These are phyloP conservation scores for Talaromyces proteolyticus DNA, from an alignment of 495 filamentous ascomycete species.

Conservation along the genomic window DNA sequence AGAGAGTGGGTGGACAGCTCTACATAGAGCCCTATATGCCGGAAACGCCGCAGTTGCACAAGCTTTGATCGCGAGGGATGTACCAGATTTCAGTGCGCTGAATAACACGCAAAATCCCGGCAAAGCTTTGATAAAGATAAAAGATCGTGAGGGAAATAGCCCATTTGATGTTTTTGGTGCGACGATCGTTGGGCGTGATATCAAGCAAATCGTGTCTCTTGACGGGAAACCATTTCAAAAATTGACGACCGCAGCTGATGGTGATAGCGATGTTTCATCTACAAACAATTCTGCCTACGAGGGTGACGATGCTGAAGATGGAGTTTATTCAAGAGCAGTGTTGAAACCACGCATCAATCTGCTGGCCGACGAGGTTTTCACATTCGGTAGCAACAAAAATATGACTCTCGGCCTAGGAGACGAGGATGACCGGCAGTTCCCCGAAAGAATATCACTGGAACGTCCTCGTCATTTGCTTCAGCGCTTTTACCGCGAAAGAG, in stretches of 20 bases:
- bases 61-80: conserved; percentile 70
- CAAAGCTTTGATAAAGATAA: conserved; percentile 80
- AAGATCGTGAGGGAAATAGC: conserved; percentile 90
- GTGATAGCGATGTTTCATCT: conserved; percentile 28
- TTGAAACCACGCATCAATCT: conserved; percentile 31
- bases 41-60: conserved; percentile 86
- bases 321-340: conserved; percentile 11
- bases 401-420: conserved; percentile 86
- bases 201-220: conserved; percentile 20
- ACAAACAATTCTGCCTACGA: conserved; percentile 28
- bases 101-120: conserved; percentile 41
- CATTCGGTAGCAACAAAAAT: conserved; percentile 95
- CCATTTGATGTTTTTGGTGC: conserved; percentile 87
- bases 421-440: conserved; percentile 88
- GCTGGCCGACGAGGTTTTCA: conserved; percentile 79
- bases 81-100: conserved; percentile 40
- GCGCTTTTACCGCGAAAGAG: conserved; percentile 59
- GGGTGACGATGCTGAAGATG: conserved; percentile 29
- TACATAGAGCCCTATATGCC: conserved; percentile 88
- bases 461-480: conserved; percentile 76
- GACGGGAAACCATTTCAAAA: conserved; percentile 3
- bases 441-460: conserved; percentile 71
- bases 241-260: conserved; percentile 12
- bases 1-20: conserved; percentile 92
- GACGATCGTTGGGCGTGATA: conserved; percentile 61